Percentiles rank a stretch among this genome's conserved stretches.
These are phyloP conservation scores for Colletotrichum sojae DNA, from an alignment of 2,329 filamentous ascomycete genomes.

Conservation along the genomic window DNA sequence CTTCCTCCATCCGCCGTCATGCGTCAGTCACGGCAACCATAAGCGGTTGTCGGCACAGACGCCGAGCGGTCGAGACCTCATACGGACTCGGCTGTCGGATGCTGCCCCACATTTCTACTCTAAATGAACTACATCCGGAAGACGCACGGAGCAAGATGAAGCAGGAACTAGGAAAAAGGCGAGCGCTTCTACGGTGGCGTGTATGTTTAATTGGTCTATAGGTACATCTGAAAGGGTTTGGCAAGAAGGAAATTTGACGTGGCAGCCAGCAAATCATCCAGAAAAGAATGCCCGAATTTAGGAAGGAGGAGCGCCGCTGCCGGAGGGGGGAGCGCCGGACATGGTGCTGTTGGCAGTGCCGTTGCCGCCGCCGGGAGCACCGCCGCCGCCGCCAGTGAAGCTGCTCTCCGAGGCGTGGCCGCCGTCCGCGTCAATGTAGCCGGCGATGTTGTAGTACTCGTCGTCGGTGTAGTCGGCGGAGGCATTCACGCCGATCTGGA, in stretches of 20 bases:
- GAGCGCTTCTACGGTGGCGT: constrained; percentile 15
- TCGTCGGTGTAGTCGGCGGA: constrained; percentile 40
- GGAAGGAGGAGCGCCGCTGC: constrained; percentile 19
- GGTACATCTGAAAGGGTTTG: constrained; percentile 22
- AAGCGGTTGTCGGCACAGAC: too few relatives aligned
- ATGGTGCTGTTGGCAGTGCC: constrained; percentile 19
- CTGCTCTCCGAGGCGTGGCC: constrained; percentile 22
- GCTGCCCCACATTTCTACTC: too few relatives aligned
- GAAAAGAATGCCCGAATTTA: background rate
- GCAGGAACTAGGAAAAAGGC: background rate
- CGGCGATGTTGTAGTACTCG: constrained; percentile 35
- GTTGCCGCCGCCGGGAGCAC: constrained; percentile 21
- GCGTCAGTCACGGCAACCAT: background rate
- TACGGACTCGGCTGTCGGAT: too few relatives aligned
- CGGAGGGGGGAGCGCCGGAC: constrained; percentile 25
- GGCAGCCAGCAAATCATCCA: background rate
- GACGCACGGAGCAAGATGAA: too few relatives aligned
- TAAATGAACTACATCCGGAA: too few relatives aligned
- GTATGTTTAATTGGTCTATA: constrained; percentile 21
- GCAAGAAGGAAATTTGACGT: constrained; percentile 5
- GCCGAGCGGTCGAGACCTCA: too few relatives aligned
- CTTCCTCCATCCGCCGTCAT: background rate
- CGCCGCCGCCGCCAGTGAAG: constrained; percentile 21
- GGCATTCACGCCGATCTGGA: constrained; percentile 65
- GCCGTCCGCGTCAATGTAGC: constrained; percentile 31